phyloP scores from a whole-genome alignment of 257 asterid species.

The Fraxinus cuspidata region DNA sequence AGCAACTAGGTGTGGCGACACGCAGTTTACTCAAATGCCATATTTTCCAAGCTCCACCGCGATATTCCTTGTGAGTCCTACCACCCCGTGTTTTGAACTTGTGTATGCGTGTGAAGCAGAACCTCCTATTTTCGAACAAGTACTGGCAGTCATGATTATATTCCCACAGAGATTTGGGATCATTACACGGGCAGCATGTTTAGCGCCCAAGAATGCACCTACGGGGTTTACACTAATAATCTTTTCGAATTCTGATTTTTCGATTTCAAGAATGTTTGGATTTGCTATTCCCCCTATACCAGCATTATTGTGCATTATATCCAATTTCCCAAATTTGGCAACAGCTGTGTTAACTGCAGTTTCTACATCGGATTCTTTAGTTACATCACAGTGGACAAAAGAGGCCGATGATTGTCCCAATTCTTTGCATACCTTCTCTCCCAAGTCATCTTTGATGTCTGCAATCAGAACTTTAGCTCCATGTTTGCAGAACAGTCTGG shows the following conservation, averaged over 20 bases:
- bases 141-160: slow-evolving; percentile 37
- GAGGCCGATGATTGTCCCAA: slow-evolving; percentile 23
- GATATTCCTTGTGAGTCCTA: slow-evolving; percentile 30
- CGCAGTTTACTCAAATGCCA: slow-evolving; percentile 44
- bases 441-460: slow-evolving; percentile 10
- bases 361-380: slow-evolving; percentile 15
- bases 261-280: slow-evolving; percentile 25
- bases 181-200: slow-evolving; percentile 53
- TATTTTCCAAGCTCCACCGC: slow-evolving; percentile 36
- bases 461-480: slow-evolving; percentile 17
- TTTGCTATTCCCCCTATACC: slow-evolving; percentile 19
- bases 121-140: slow-evolving; percentile 22
- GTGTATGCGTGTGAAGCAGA: slow-evolving; percentile 30
- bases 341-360: slow-evolving; percentile 15
- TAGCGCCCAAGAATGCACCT: slow-evolving; percentile 39
- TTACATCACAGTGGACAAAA: slow-evolving; percentile 28
- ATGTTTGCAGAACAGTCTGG: slow-evolving; percentile 11
- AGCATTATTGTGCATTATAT: slow-evolving; percentile 43
- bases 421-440: not conserved
- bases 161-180: slow-evolving; percentile 31
- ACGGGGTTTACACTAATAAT: slow-evolving; percentile 32
- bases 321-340: slow-evolving; percentile 34
- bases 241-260: slow-evolving; percentile 21
- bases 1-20: slow-evolving; percentile 33
- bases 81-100: slow-evolving; percentile 36